A percentile compares a stretch with the other conserved stretches of the same genome.
Evolutionary conservation across 768 basidiomycete genomes (phyloP).

Genomic region (Macrocybe gigantea): DNA sequence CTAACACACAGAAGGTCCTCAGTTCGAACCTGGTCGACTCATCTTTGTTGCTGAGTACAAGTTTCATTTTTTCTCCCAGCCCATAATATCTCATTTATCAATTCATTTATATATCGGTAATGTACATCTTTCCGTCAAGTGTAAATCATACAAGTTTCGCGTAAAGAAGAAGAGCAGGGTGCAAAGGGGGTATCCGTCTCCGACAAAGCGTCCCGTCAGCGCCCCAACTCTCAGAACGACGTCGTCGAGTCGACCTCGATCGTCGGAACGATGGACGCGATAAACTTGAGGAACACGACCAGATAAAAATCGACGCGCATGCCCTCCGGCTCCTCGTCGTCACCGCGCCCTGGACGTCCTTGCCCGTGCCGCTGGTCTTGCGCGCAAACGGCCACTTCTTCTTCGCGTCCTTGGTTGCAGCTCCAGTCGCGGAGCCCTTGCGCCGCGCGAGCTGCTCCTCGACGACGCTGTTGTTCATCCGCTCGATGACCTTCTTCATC

Average conservation of each 20-base stretch:
- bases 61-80: neutral
- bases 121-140: neutral
- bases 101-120: constrained; percentile 5
- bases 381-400: constrained; percentile 85
- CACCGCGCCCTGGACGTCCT: constrained; percentile 44
- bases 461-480: constrained; percentile 89
- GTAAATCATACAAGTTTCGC: too few relatives aligned
- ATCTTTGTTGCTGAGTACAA: constrained; percentile 2
- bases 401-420: constrained; percentile 48
- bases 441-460: constrained; percentile 75
- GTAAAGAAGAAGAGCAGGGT: too few relatives aligned
- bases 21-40: constrained; percentile 31
- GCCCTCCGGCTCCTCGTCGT: constrained; percentile 77
- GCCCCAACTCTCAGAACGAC: constrained; percentile 37
- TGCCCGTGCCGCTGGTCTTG: constrained; percentile 57
- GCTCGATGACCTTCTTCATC: constrained; percentile 99
- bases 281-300: constrained; percentile 98
- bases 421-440: constrained; percentile 30
- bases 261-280: constrained; percentile 96
- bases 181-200: neutral
- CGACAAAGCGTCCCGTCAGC: neutral
- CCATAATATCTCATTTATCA: neutral
- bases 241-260: constrained; percentile 97
- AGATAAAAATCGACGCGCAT: constrained; percentile 98
- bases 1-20: constrained; percentile 61